Conservation (phyloP, 1,284 basidiomycete species). For the Cryptococcus sp. region DNA sequence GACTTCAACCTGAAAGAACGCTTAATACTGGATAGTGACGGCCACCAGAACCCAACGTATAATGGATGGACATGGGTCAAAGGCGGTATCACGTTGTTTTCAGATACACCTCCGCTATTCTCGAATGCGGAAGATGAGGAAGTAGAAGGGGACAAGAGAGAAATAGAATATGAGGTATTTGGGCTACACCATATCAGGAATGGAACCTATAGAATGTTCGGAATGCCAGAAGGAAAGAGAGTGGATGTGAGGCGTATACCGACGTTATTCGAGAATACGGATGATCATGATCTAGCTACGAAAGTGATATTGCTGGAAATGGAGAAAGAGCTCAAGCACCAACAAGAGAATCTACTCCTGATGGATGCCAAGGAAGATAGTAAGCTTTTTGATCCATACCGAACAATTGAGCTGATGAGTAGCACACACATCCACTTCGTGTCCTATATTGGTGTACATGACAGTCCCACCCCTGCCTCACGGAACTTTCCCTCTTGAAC, state of each 20-base stretch:
- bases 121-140: not conserved
- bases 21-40: conserved; percentile 8
- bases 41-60: conserved; percentile 1
- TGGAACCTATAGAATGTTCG: conserved; percentile 72
- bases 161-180: conserved; percentile 38
- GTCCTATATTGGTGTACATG: conserved; percentile 41
- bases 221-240: conserved; percentile 55
- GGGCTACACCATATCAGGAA: conserved; percentile 73
- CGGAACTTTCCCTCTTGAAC: conserved; percentile 15
- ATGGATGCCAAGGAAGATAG: conserved; percentile 33
- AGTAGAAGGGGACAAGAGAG: conserved; percentile 6
- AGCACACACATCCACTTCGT: conserved; percentile 16
- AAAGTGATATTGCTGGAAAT: conserved; percentile 64
- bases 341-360: conserved; percentile 28
- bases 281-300: conserved; percentile 52
- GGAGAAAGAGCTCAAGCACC: conserved; percentile 30
- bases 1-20: conserved; percentile 44
- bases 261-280: conserved; percentile 57
- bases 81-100: conserved; percentile 22
- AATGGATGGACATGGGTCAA: conserved; percentile 40
- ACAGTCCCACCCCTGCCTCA: conserved; percentile 38
- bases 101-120: not conserved
- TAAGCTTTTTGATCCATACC: conserved; percentile 12
- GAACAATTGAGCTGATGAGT: not conserved
- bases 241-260: conserved; percentile 61